Base-by-base conservation (phyloP, 257 asterid species). In the Knoxia roxburghii region DNA sequence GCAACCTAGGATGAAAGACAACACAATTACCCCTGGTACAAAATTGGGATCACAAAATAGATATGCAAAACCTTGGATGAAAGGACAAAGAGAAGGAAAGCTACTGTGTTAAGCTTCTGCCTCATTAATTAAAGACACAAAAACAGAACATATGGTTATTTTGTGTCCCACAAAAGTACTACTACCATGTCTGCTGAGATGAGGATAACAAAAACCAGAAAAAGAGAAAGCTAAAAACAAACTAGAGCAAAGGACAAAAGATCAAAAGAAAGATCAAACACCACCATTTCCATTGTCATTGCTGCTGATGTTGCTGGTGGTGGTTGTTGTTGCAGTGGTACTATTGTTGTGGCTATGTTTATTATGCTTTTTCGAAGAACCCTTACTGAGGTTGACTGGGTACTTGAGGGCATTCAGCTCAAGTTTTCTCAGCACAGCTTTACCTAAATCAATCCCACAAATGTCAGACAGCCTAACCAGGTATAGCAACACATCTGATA, bases 401-500 rank as follows among this genome's bases (percentile, higher is more conserved):
- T 86, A 86, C 57, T 84, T 86, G 20, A 70, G 64, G 24, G 87
- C 90, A 70, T 86, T 86, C 20, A 79, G 85, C 60, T 80, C 84
- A 3, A 84, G 53, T 56, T 87, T 87, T 13, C 90, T 75, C 0
- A 87, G 87, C 6, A 77, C 88, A 74, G 95, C 95, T 57, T 82
- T 76, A 14, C 73, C 84, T 20, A 87, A 85, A 82, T 87, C 87
- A 55, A 88, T 67, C 30, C 88, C 88, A 72, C 90, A 84, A 5
- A 86, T 67, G 72, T 87, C 87, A 37, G 88, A 82, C 2, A 87
- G 79, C 75, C 83, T 72, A 29, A 84, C 70, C 14, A 84, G 90
- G 63, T 88, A 85, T 4, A 88, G 86, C 61, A 85, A 41, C 30
- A 87, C 89, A 75, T 85, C 88, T 6, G 95, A 82, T 0, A 87